Base-by-base conservation (phyloP, 2,329 filamentous ascomycete genomes). In the Periconia macrospinosa region DNA sequence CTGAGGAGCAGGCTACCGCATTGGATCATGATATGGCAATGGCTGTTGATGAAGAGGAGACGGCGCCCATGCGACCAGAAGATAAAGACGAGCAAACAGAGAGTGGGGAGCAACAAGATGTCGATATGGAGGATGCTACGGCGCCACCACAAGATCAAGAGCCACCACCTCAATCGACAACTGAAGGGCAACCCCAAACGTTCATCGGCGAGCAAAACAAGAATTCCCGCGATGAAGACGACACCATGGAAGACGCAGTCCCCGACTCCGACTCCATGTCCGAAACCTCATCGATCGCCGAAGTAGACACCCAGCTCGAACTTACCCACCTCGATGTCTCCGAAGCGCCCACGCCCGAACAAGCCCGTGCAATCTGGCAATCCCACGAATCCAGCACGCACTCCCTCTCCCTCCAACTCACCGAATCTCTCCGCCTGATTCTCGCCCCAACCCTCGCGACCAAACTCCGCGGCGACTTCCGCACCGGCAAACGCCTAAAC, bases 401-500 rank as follows among this genome's bases (percentile, higher is more conserved):
- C 60, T 83, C 89, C 45, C 87, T 97, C 52, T 95, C 94, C 0
- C 84, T 96, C 52, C 88, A 91, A 1, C 81, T 99, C 14, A 96
- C 93, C 1, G 94, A 96, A 60, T 94, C 97, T 69, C 87, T 99
- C 17, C 91, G 94, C 23, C 86, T 99, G 14, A 97, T 99, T 66
- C 87, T 99, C 40, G 91, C 91, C 0, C 94, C 95, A 0, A 97
- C 93, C 0, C 87, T 96, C 49, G 92, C 93, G 1, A 97, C 94
- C 37, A 99, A 97, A 70, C 89, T 99, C 57, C 92, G 93, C 1
- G 94, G 94, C 42, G 92, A 96, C 62, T 97, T 96, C 83, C 90
- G 94, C 62, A 99, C 94, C 0, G 94, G 94, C 58, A 99, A 99
- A 75, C 89, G 94, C 0, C 90, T 99, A 65, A 99, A 97, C 76